phyloP scores from a whole-genome alignment of 352 stramenopile species.

The Phytophthora europaea region DNA sequence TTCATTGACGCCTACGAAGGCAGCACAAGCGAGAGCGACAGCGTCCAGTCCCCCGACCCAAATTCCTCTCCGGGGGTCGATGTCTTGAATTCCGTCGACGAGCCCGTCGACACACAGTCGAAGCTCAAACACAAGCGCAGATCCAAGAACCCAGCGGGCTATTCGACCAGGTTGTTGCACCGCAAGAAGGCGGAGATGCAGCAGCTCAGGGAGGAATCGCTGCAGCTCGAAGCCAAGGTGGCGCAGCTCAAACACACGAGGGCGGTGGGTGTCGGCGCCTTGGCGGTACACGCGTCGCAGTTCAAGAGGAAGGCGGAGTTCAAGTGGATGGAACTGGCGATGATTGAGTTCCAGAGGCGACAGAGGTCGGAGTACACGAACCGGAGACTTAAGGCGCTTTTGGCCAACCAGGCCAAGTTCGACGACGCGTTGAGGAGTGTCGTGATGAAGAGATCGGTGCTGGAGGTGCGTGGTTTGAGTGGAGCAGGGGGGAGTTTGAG shows the following conservation, averaged over 20 bases:
- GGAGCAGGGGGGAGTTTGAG: neutral
- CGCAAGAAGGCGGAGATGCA: constrained; percentile 46
- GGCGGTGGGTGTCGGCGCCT: constrained; percentile 9
- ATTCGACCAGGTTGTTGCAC: constrained; percentile 38
- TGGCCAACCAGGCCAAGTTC: constrained; percentile 31
- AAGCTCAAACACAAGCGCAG: constrained; percentile 25
- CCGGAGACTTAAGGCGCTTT: constrained; percentile 28
- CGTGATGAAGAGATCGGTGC: constrained; percentile 25
- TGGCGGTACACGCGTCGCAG: constrained; percentile 15
- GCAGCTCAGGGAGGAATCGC: constrained; percentile 23
- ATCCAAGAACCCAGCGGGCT: constrained; percentile 33
- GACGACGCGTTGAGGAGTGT: constrained; percentile 22
- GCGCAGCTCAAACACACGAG: constrained; percentile 17
- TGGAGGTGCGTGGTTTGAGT: constrained; percentile 20
- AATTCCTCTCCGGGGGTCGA: neutral
- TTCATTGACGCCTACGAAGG: constrained; percentile 43
- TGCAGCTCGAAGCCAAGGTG: constrained; percentile 28
- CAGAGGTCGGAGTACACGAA: constrained; percentile 31
- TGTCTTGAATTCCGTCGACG: neutral
- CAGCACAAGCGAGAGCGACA: constrained; percentile 24
- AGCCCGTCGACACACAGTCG: neutral
- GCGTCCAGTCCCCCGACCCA: constrained; percentile 1
- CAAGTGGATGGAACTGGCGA: constrained; percentile 36
- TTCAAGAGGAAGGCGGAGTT: constrained; percentile 15
- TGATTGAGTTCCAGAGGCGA: constrained; percentile 30